Percentiles rank a stretch among this genome's conserved stretches.
phyloP scores from a whole-genome alignment of 352 stramenopile genomes.

The Globisporangium orthogonon region DNA sequence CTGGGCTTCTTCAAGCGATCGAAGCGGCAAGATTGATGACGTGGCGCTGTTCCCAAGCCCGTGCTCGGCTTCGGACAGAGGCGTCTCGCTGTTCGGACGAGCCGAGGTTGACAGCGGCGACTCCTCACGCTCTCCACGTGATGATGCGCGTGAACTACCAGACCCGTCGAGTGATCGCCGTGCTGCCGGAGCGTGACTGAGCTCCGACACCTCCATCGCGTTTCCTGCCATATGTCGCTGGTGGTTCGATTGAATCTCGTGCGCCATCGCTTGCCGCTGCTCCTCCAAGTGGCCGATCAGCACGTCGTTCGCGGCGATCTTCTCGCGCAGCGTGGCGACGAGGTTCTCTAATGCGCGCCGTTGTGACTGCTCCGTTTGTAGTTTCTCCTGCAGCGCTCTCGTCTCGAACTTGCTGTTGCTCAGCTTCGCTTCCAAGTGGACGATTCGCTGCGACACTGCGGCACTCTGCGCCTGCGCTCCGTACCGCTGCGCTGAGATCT shows the following conservation, averaged over 20 bases:
- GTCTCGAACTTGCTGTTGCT: slow-evolving; percentile 64
- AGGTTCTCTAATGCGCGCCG: slow-evolving; percentile 59
- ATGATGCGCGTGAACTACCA: slow-evolving; percentile 2
- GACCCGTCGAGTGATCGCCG: slow-evolving; percentile 4
- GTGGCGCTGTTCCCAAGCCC: slow-evolving; percentile 15
- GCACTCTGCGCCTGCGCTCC: slow-evolving; percentile 71
- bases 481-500: slow-evolving; percentile 76
- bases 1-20: slow-evolving; percentile 61
- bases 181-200: slow-evolving; percentile 33
- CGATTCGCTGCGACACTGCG: slow-evolving; percentile 64
- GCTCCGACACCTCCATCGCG: slow-evolving; percentile 61
- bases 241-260: slow-evolving; percentile 60
- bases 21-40: slow-evolving; percentile 56
- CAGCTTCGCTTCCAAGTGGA: slow-evolving; percentile 70
- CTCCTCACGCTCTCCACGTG: slow-evolving; percentile 7
- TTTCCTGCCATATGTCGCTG: slow-evolving; percentile 31
- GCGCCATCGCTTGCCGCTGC: slow-evolving; percentile 65
- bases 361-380: slow-evolving; percentile 45
- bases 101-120: slow-evolving; percentile 16
- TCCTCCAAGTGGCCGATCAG: slow-evolving; percentile 61
- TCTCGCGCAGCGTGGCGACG: slow-evolving; percentile 52
- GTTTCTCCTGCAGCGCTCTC: slow-evolving; percentile 52
- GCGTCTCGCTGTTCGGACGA: slow-evolving; percentile 17
- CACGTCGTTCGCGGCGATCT: slow-evolving; percentile 55
- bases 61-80: slow-evolving; percentile 18